Base-by-base conservation (phyloP, 805 yeast genomes). In the Saccharomyces kudriavzevii region DNA sequence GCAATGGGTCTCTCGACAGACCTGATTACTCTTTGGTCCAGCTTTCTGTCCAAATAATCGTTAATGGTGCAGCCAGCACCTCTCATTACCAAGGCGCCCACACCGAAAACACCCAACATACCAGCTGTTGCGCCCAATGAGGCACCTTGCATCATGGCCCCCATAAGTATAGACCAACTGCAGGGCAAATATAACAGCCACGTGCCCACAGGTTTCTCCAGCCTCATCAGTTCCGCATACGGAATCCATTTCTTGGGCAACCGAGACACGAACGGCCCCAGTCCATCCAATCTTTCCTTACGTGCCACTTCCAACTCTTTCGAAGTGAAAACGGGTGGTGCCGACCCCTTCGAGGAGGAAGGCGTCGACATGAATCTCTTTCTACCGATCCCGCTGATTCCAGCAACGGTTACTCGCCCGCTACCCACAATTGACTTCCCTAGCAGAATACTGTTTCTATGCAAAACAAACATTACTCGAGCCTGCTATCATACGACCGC, bases 11-110 rank as follows among this genome's bases (percentile, higher is more conserved):
- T 76, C 64, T 84, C 89, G 49, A 84, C 80, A 2, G 98, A 92
- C 58, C 99, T 79, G 8, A 86, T 85, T 3, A 94, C 99, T 68
- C 89, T 80, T 58, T 79, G 77, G 64, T 94, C 99, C 49, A 91
- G 74, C 55, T 92, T 77, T 51, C 89, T 75, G 67, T 94, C 99
- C 66, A 85, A 75, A 47, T 92, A 75, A 70, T 94, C 99, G 67
- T 94, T 94, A 52, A 94, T 84, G 0, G 96, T 91, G 68, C 99
- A 94, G 0, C 99, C 99, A 1, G 97, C 97, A 27, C 98, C 97
- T 69, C 99, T 80, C 96, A 95, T 94, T 17, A 92, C 77, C 43
- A 91, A 63, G 0, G 97, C 80, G 13, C 99, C 99, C 3, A 85
- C 74, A 4, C 92, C 83, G 66, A 90, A 94, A 13, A 90, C 72